Evolutionary conservation across 441 rosid genomes (phyloP).

Genomic region (Melastoma candidum): DNA sequence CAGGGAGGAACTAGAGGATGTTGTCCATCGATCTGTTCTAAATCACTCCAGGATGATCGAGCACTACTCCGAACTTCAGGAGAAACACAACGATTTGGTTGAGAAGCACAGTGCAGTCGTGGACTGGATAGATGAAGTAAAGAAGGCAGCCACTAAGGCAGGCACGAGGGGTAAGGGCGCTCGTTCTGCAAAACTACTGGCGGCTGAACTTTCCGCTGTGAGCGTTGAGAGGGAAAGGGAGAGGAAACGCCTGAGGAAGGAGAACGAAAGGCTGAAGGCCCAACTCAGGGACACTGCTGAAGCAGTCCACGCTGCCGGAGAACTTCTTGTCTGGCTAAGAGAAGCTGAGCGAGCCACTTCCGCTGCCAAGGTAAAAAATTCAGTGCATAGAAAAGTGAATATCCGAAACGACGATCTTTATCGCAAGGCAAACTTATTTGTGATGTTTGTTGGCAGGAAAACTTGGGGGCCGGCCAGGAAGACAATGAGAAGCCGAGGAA

Average conservation of each 20-base stretch:
- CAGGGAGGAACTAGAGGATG: constrained; percentile 79
- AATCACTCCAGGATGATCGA: constrained; percentile 93
- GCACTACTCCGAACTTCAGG: constrained; percentile 85
- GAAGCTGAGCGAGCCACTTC: constrained; percentile 83
- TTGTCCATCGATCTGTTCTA: constrained; percentile 66
- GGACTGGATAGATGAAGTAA: constrained; percentile 80
- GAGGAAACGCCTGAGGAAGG: constrained; percentile 58
- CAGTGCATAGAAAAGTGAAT: not conserved
- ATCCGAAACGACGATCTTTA: not conserved
- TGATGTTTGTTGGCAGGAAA: constrained; percentile 38
- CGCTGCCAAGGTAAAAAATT: constrained; percentile 53
- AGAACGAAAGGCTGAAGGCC: constrained; percentile 61
- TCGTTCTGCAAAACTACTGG: constrained; percentile 67
- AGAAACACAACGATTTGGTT: constrained; percentile 64
- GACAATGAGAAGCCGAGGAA: constrained; percentile 79
- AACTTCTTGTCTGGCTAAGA: constrained; percentile 76
- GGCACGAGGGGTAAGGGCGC: constrained; percentile 64
- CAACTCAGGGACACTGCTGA: constrained; percentile 92
- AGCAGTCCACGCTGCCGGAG: constrained; percentile 99
- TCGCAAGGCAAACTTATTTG: not conserved
- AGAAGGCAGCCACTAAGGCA: constrained; percentile 78
- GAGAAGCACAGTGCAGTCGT: constrained; percentile 54
- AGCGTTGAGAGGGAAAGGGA: constrained; percentile 76
- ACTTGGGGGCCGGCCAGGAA: constrained; percentile 34
- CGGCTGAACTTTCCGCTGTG: constrained; percentile 61